A percentile compares a stretch with the other conserved stretches of the same genome.
These are phyloP conservation scores for Xylariales sp. DNA, from an alignment of 2,329 filamentous ascomycete genomes.

Conservation along the genomic window DNA sequence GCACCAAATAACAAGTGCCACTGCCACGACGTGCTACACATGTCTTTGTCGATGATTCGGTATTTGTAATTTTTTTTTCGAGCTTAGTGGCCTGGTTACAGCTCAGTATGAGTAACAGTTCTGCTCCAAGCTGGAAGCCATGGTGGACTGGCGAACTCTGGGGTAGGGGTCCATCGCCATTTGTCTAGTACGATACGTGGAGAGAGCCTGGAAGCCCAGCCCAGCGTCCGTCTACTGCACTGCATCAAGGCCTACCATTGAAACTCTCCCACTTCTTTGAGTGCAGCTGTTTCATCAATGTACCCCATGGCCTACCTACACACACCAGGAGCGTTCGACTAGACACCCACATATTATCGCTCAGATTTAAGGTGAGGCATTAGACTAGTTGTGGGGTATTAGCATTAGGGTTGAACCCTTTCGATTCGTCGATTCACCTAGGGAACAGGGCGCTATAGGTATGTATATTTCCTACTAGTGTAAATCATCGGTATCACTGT, in stretches of 20 bases:
- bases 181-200: conserved; percentile 36
- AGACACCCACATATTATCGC: neutral
- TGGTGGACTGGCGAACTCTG: conserved; percentile 31
- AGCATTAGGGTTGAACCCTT: conserved; percentile 1
- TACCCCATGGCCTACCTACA: neutral
- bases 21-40: conserved; percentile 29
- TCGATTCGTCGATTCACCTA: neutral
- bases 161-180: conserved; percentile 27
- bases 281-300: conserved; percentile 12
- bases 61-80: conserved; percentile 27
- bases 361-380: conserved; percentile 4
- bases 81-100: conserved; percentile 21
- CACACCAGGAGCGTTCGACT: neutral
- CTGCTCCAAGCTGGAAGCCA: conserved; percentile 15
- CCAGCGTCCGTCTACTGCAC: neutral
- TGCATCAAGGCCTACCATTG: conserved; percentile 6
- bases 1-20: conserved; percentile 23
- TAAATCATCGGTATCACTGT: conserved; percentile 1
- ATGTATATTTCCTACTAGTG: neutral
- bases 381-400: conserved; percentile 13
- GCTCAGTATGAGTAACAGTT: conserved; percentile 33
- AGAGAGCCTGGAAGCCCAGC: conserved; percentile 27
- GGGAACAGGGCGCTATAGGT: neutral
- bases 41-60: conserved; percentile 15
- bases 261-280: conserved; percentile 5